Conservation (phyloP, 169 alveolate species). For the Cryptosporidium meleagridis region DNA sequence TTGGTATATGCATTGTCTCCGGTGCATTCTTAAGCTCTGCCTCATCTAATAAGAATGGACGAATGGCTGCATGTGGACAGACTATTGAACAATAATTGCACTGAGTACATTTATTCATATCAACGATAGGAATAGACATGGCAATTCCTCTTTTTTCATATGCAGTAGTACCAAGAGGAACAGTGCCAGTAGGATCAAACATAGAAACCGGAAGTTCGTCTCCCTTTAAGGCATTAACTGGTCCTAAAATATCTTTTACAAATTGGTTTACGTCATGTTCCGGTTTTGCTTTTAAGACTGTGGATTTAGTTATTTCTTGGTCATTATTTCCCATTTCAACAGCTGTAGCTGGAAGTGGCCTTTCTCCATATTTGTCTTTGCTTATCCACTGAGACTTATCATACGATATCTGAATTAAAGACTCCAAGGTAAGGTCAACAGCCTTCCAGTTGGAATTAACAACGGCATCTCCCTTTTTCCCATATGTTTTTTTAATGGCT, state of each 20-base stretch:
- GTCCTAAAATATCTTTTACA: conserved; percentile 35
- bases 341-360: background rate
- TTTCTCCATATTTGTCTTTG: conserved; percentile 4
- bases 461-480: conserved; percentile 78
- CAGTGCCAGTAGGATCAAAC: conserved; percentile 79
- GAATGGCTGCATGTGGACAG: conserved; percentile 82
- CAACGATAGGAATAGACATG: conserved; percentile 79
- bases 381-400: conserved; percentile 11
- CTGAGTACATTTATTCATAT: conserved; percentile 82
- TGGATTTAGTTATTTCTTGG: background rate
- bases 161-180: conserved; percentile 78
- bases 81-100: conserved; percentile 81
- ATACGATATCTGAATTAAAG: conserved; percentile 55
- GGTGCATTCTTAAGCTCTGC: conserved; percentile 77
- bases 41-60: conserved; percentile 79
- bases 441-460: conserved; percentile 75
- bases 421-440: conserved; percentile 72
- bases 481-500: conserved; percentile 80
- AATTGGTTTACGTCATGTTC: conserved; percentile 1
- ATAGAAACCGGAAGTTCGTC: conserved; percentile 77
- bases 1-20: conserved; percentile 72
- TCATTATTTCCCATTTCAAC: background rate
- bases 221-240: conserved; percentile 76
- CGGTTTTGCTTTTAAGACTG: background rate
- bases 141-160: conserved; percentile 81